Evolutionary conservation across 208 protist genomes (phyloP).

Genomic region (Zelonia costaricensis): DNA sequence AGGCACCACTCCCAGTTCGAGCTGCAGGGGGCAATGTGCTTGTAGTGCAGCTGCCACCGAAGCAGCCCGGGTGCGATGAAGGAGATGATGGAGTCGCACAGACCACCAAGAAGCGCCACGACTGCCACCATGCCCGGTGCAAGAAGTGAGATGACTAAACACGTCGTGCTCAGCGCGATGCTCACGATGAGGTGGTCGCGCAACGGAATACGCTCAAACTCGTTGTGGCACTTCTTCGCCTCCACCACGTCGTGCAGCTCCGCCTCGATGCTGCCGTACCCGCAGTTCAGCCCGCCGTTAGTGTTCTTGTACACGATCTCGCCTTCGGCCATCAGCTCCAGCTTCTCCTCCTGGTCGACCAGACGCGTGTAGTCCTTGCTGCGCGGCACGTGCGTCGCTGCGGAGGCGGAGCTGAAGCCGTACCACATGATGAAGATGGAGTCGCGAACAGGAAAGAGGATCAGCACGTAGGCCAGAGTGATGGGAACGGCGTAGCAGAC

Average conservation of each 20-base stretch:
- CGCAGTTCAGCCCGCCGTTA: no score
- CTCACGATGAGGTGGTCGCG: slow-evolving; percentile 69
- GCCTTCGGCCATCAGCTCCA: no score
- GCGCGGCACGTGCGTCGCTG: no score
- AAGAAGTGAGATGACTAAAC: slow-evolving; percentile 49
- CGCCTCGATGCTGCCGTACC: slow-evolving; percentile 12
- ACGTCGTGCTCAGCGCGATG: slow-evolving; percentile 50
- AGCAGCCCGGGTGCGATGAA: slow-evolving; percentile 68
- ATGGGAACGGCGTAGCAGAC: slow-evolving; percentile 58
- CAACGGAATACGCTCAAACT: slow-evolving; percentile 41
- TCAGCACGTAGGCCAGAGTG: slow-evolving; percentile 62
- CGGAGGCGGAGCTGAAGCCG: slow-evolving; percentile 67
- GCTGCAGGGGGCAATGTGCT: slow-evolving; percentile 24
- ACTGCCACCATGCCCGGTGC: slow-evolving; percentile 60
- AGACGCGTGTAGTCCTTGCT: no score
- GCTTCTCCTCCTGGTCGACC: no score
- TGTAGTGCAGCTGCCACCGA: slow-evolving; percentile 51
- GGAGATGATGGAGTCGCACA: slow-evolving; percentile 67
- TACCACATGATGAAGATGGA: slow-evolving; percentile 56
- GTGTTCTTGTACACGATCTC: no score
- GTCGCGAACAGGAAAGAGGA: slow-evolving; percentile 68
- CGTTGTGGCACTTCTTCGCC: slow-evolving; percentile 37
- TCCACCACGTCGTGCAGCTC: slow-evolving; percentile 28
- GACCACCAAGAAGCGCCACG: slow-evolving; percentile 56
- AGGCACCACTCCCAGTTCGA: slow-evolving; percentile 27